phyloP scores from a whole-genome alignment of 805 yeast genomes.

The Candida pseudofarinosa region DNA sequence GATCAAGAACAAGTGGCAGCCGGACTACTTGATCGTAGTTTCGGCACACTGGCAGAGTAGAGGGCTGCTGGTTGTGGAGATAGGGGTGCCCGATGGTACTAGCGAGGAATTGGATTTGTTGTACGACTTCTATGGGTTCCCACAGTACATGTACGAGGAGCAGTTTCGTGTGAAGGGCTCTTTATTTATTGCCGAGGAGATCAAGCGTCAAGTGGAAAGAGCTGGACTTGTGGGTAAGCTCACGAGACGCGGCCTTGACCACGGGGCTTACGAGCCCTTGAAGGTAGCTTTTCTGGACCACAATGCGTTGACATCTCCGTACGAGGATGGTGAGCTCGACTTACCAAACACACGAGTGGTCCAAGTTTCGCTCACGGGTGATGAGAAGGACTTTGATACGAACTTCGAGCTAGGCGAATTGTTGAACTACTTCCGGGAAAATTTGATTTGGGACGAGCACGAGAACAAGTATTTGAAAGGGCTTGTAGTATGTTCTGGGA shows the following conservation, averaged over 20 bases:
- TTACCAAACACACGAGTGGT: conserved; percentile 44
- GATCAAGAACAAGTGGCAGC: conserved; percentile 49
- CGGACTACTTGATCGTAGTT: conserved; percentile 61
- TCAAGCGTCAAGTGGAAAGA: conserved; percentile 37
- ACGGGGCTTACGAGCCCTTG: conserved; percentile 80
- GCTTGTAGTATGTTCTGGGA: conserved; percentile 63
- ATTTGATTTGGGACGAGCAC: conserved; percentile 30
- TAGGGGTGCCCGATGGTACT: conserved; percentile 37
- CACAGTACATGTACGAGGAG: conserved; percentile 57
- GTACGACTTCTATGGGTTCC: conserved; percentile 77
- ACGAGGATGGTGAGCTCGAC: conserved; percentile 30
- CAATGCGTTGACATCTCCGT: conserved; percentile 13
- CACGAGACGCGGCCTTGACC: conserved; percentile 68
- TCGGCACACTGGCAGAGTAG: conserved; percentile 77
- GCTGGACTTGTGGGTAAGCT: conserved; percentile 44
- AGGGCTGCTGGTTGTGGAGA: conserved; percentile 39
- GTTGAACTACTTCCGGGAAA: conserved; percentile 46
- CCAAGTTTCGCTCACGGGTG: conserved; percentile 46
- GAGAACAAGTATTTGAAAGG: conserved; percentile 25
- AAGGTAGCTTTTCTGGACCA: conserved; percentile 59
- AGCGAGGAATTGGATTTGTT: conserved; percentile 49
- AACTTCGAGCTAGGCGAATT: conserved; percentile 55
- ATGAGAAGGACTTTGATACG: conserved; percentile 34
- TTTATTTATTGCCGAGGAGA: conserved; percentile 37
- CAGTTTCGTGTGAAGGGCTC: conserved; percentile 53